These are phyloP conservation scores for Xylaria digitata DNA, from an alignment of 2,329 filamentous ascomycete species.

Conservation along the genomic window DNA sequence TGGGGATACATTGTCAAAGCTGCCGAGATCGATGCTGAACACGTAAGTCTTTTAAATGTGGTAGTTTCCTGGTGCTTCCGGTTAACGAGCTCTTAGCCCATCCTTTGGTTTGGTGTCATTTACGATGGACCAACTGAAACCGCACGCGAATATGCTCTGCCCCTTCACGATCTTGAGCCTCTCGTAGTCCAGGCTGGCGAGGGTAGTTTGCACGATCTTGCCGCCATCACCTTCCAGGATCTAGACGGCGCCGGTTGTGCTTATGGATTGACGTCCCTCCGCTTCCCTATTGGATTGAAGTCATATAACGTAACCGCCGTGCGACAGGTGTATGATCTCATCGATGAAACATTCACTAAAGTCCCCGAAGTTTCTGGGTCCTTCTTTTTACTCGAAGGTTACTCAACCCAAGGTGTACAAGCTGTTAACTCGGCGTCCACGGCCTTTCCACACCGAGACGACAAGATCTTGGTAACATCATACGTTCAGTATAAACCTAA, in stretches of 20 bases:
- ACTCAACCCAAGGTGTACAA: conserved; percentile 41
- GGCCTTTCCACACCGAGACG: conserved; percentile 41
- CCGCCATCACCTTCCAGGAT: conserved; percentile 36
- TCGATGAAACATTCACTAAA: conserved; percentile 34
- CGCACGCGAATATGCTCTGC: conserved; percentile 37
- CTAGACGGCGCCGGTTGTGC: conserved; percentile 36
- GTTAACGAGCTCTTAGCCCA: conserved; percentile 31
- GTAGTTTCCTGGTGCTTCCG: not conserved
- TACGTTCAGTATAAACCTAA: conserved; percentile 39
- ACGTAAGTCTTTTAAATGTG: conserved; percentile 28
- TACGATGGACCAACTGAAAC: conserved; percentile 36
- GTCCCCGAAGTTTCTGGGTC: conserved; percentile 38
- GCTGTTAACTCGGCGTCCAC: conserved; percentile 34
- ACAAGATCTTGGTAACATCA: conserved; percentile 39
- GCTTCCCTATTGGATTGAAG: conserved; percentile 40
- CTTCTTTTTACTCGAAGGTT: conserved; percentile 43
- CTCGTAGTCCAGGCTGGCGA: conserved; percentile 34
- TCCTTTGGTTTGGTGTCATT: conserved; percentile 43
- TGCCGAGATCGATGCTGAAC: conserved; percentile 34
- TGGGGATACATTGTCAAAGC: conserved; percentile 41
- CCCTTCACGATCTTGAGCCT: conserved; percentile 35
- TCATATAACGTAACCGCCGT: conserved; percentile 35
- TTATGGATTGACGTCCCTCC: conserved; percentile 37
- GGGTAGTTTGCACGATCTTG: conserved; percentile 36
- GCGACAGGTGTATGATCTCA: conserved; percentile 38